Evolutionary conservation across 169 alveolate genomes (phyloP), one percentile per base, ranked within the genome.

Genomic region (Plasmodium falciparum): DNA sequence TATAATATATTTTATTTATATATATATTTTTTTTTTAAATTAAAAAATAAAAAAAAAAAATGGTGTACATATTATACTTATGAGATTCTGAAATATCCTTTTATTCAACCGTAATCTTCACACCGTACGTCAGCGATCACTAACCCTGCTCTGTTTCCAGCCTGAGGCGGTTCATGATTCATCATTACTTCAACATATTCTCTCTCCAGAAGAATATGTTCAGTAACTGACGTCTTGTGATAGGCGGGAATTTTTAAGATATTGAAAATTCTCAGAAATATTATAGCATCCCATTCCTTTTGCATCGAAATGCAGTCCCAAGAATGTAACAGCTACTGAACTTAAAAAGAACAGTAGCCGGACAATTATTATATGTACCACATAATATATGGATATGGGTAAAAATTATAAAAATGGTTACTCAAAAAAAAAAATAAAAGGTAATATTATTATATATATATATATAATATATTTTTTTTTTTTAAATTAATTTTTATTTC

Each of bases 61-160:
- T 75, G 88, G 88, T 78, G 89, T 45, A 59, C 89, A 65, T 78
- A 78, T 73, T 49, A 52, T 66, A 70, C 22, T 9, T 15, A 73
- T 26, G 70, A 67, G 76, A 54, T 65, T 73, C 52, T 26, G 61
- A 52, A 24, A 66, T 58, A 78, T 59, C 69, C 20, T 12, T 22
- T 39, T 58, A 39, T 63, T 59, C 71, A 54, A 78, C 76, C 89
- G 89, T 59, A 78, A 78, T 65, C 89, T 78, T 78, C 76, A 61
- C 89, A 78, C 89, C 89, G 72, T 78, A 78, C 76, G 67, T 47
- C 75, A 78, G 89, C 89, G 89, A 78, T 56, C 70, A 67, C 78
- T 78, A 43, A 78, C 89, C 89, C 89, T 78, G 89, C 89, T 78
- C 89, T 78, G 89, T 78, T 78, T 78, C 89, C 89, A 78, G 89